Evolutionary conservation across 306 rosid genomes (phyloP).

Genomic region (Erythrophleum fordii): DNA sequence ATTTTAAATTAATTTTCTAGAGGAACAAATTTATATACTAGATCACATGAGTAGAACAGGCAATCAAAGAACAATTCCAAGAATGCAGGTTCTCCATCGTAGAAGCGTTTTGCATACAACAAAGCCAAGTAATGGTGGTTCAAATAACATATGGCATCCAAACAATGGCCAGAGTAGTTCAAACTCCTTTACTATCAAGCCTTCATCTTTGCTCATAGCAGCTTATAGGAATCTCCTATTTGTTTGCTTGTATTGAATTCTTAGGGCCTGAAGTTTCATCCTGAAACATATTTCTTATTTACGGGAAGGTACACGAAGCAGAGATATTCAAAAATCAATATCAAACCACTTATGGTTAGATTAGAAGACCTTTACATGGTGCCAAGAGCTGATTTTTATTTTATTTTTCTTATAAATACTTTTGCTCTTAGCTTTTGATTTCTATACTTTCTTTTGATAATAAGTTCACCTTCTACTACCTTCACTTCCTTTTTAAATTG

Average conservation of each 20-base stretch:
- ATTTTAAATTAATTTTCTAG: no score
- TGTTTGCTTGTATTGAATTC: slow-evolving; percentile 40
- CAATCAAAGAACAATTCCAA: slow-evolving; percentile 34
- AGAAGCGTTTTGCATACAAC: slow-evolving; percentile 8
- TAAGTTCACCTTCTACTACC: neutral
- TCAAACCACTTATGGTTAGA: neutral
- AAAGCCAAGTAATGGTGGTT: slow-evolving; percentile 45
- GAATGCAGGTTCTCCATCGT: slow-evolving; percentile 39
- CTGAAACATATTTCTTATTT: neutral
- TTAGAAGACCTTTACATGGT: neutral
- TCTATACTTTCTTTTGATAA: neutral
- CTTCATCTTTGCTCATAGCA: slow-evolving; percentile 39
- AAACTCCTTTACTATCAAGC: slow-evolving; percentile 30
- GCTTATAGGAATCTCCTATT: slow-evolving; percentile 35
- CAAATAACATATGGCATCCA: slow-evolving; percentile 39
- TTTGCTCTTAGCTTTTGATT: neutral
- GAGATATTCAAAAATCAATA: neutral
- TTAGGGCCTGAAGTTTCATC: neutral
- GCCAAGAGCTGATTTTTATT: neutral
- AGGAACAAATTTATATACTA: no score
- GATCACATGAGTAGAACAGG: no score
- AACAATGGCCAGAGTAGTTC: slow-evolving; percentile 28
- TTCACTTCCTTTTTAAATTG: neutral
- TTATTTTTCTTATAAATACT: neutral
- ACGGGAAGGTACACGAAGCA: neutral